These are phyloP conservation scores for Trypanosoma brucei DNA, from an alignment of 208 protist species.

Conservation along the genomic window DNA sequence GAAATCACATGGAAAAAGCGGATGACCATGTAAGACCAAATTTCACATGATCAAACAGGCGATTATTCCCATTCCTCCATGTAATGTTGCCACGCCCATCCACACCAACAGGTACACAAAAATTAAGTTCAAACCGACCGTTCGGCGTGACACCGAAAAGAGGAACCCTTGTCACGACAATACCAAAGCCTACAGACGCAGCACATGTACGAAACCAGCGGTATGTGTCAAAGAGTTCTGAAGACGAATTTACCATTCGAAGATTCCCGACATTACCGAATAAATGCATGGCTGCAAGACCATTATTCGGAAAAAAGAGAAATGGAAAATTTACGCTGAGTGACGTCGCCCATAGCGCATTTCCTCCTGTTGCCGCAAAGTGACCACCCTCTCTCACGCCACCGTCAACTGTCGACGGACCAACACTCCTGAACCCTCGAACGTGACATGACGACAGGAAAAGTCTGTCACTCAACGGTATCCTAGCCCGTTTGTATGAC, in stretches of 20 bases:
- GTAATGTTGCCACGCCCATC: slow-evolving; percentile 50
- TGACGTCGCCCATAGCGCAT: slow-evolving; percentile 81
- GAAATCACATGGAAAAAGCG: slow-evolving; percentile 50
- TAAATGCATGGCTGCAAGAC: slow-evolving; percentile 74
- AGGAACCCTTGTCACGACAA: slow-evolving; percentile 80
- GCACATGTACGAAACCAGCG: slow-evolving; percentile 61
- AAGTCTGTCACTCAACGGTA: slow-evolving; percentile 80
- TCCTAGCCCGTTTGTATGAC: slow-evolving; percentile 44
- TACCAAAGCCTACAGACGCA: slow-evolving; percentile 65
- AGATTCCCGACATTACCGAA: slow-evolving; percentile 81
- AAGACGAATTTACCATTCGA: slow-evolving; percentile 44
- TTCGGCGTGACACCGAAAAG: slow-evolving; percentile 67
- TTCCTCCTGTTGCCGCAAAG: slow-evolving; percentile 77
- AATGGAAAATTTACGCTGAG: slow-evolving; percentile 80
- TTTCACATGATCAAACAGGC: slow-evolving; percentile 66
- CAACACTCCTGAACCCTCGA: slow-evolving; percentile 71
- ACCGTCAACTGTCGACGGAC: slow-evolving; percentile 66
- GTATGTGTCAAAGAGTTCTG: slow-evolving; percentile 37
- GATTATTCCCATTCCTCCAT: slow-evolving; percentile 44
- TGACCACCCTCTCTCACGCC: slow-evolving; percentile 20
- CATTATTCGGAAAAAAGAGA: slow-evolving; percentile 75
- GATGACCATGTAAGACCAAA: slow-evolving; percentile 86
- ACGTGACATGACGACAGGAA: slow-evolving; percentile 79
- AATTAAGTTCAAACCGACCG: slow-evolving; percentile 81
- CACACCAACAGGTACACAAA: slow-evolving; percentile 62